Conservation (phyloP, 2,329 filamentous ascomycete genomes). For the Claviceps paspali region DNA sequence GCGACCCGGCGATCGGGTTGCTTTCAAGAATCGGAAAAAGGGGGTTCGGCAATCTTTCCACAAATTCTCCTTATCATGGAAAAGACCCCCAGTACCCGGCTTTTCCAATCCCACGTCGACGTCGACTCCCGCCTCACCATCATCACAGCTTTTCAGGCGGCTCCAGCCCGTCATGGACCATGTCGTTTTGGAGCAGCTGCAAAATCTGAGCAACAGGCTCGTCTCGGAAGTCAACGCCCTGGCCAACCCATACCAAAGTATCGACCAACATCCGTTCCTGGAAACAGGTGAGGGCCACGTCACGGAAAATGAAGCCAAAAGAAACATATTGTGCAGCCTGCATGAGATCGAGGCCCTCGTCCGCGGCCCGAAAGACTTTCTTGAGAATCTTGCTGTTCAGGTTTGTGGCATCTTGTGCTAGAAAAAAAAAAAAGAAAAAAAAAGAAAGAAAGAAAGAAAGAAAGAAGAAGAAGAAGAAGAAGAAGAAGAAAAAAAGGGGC, state of each 20-base stretch:
- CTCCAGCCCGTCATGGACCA: not conserved
- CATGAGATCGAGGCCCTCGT: slow-evolving; percentile 2
- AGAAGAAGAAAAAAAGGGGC: no score
- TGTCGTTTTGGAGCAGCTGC: not conserved
- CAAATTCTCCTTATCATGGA: not conserved
- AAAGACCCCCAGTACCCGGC: not conserved
- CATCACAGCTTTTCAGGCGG: not conserved
- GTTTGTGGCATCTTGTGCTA: slow-evolving; percentile 1
- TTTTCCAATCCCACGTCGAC: not conserved
- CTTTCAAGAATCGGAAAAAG: no score
- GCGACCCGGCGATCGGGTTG: no score
- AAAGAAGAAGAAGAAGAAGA: no score
- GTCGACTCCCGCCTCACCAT: not conserved
- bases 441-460: no score
- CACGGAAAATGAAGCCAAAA: not conserved
- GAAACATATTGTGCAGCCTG: not conserved
- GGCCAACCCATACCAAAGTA: not conserved
- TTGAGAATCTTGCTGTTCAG: slow-evolving; percentile 3
- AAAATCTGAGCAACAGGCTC: not conserved
- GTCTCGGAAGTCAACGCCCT: not conserved
- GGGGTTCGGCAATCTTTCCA: not conserved
- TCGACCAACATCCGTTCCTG: not conserved
- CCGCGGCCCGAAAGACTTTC: slow-evolving; percentile 1
- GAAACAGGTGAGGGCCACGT: not conserved
- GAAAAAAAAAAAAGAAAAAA: no score